Evolutionary conservation across 2,329 filamentous ascomycete genomes (phyloP), one percentile per base, ranked within the genome.

Genomic region (Neophaeococcomyces aloes): DNA sequence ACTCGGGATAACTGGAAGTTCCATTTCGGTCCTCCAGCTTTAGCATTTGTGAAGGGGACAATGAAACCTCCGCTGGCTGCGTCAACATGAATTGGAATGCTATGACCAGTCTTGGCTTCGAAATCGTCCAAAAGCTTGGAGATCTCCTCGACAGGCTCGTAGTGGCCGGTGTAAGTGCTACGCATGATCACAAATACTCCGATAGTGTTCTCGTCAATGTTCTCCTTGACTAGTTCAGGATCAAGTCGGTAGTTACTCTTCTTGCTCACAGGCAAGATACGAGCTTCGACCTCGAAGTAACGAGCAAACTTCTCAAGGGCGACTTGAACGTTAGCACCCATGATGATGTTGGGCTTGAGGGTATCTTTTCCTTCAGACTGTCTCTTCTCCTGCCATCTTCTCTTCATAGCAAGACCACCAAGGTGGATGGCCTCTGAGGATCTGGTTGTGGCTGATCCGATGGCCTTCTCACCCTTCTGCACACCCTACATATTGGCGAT

Each of bases 171-270:
- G 52, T 85, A 86, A 0, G 81, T 86, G 39, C 72, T 79, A 2
- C 81, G 81, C 4, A 86, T 56, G 42, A 85, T 85, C 0, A 81
- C 77, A 55, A 83, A 85, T 0, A 86, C 66, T n/a, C 81, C 81
- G 52, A 86, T 84, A 0, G 81, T 86, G 52, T 85, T 85, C 61
- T 85, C 81, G 48, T 86, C 80, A 27, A 85, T 71, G 49, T 81
- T 80, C 53, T 83, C 59, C 54, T 72, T 75, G 1, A 84, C 76
- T 19, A 78, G 61, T 3, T 75, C 67, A 0, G 80, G 75, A 51
- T 85, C 79, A 6, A 85, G 67, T 25, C 78, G 65, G 56, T 70
- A 81, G 5, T 71, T 66, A 45, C 75, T 79, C 57, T 76, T 71
- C 51, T 72, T 68, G 40, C 69, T 78, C 8, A 81, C 80, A 14